phyloP scores from a whole-genome alignment of 2,329 filamentous ascomycete genomes.

The Neoarthrinium moseri region DNA sequence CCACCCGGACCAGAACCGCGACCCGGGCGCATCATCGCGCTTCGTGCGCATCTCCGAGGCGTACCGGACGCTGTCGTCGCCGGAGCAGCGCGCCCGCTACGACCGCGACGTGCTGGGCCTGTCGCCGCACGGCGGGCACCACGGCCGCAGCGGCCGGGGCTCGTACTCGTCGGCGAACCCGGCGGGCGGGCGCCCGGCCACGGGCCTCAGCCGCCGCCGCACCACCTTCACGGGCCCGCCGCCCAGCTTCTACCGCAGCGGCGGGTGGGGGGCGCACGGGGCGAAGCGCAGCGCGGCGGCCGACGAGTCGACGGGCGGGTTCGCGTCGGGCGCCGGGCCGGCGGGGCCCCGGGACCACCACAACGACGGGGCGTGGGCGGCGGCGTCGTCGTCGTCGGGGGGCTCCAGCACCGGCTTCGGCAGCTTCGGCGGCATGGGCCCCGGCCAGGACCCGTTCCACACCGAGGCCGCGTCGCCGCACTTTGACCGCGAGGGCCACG shows the following conservation, averaged over 20 bases:
- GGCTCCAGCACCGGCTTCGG: background rate
- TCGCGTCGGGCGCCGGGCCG: constrained; percentile 14
- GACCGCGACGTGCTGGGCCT: constrained; percentile 66
- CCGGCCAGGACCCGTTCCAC: constrained; percentile 50
- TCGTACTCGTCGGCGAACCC: constrained; percentile 59
- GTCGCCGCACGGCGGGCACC: constrained; percentile 29
- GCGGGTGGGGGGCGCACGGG: constrained; percentile 70
- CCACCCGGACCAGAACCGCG: constrained; percentile 90
- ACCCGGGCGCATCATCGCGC: constrained; percentile 68
- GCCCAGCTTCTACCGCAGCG: constrained; percentile 81
- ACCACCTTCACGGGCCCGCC: constrained; percentile 81
- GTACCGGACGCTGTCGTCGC: constrained; percentile 72
- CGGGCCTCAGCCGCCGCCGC: constrained; percentile 74
- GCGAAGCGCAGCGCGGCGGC: constrained; percentile 58
- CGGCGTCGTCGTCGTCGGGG: background rate
- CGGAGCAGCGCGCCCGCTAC: constrained; percentile 75
- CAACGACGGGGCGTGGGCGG: constrained; percentile 10
- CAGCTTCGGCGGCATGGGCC: constrained; percentile 53
- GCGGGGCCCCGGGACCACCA: constrained; percentile 13
- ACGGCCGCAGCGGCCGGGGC: constrained; percentile 29
- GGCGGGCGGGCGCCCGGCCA: constrained; percentile 74
- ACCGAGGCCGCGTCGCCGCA: constrained; percentile 62
- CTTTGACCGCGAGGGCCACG: constrained; percentile 75
- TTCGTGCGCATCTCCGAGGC: constrained; percentile 86
- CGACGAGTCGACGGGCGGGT: constrained; percentile 31